Evolutionary conservation across 192 early-diverging fungal species (phyloP).

Genomic region (Martensiomyces pterosporus): DNA sequence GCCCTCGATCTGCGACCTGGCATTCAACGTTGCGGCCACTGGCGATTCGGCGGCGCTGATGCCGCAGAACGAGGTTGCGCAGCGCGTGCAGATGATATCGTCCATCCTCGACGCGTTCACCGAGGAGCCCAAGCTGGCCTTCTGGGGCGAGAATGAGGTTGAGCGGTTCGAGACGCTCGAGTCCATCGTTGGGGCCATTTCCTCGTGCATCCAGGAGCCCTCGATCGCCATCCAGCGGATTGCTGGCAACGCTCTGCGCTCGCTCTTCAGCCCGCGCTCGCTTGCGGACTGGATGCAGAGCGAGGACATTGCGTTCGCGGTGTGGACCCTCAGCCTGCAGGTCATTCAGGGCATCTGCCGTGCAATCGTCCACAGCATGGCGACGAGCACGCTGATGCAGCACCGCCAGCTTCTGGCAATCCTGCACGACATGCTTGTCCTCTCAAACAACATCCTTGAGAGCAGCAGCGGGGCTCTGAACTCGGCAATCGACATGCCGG

Average conservation of each 20-base stretch:
- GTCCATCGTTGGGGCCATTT: conserved; percentile 65
- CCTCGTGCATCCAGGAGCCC: conserved; percentile 70
- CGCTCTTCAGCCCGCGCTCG: conserved; percentile 66
- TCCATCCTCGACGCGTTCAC: conserved; percentile 72
- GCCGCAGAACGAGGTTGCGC: conserved; percentile 52
- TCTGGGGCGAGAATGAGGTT: conserved; percentile 65
- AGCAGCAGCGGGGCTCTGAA: conserved; percentile 62
- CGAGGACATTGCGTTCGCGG: conserved; percentile 64
- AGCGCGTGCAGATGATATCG: conserved; percentile 77
- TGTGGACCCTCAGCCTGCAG: conserved; percentile 73
- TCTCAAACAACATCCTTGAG: conserved; percentile 76
- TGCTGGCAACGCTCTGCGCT: conserved; percentile 67
- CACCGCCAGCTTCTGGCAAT: conserved; percentile 49
- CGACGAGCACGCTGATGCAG: conserved; percentile 46
- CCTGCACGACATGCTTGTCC: conserved; percentile 56
- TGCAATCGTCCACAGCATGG: conserved; percentile 51
- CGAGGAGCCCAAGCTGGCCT: conserved; percentile 69
- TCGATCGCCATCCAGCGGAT: conserved; percentile 65
- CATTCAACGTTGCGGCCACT: conserved; percentile 38
- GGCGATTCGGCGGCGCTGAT: conserved; percentile 45
- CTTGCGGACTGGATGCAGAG: conserved; percentile 78
- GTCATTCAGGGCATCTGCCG: conserved; percentile 53
- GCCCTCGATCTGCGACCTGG: conserved; percentile 48
- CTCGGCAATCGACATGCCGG: conserved; percentile 44
- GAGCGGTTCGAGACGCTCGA: conserved; percentile 70